Evolutionary conservation across 352 stramenopile genomes (phyloP).

Genomic region (Phytophthora crassamura): DNA sequence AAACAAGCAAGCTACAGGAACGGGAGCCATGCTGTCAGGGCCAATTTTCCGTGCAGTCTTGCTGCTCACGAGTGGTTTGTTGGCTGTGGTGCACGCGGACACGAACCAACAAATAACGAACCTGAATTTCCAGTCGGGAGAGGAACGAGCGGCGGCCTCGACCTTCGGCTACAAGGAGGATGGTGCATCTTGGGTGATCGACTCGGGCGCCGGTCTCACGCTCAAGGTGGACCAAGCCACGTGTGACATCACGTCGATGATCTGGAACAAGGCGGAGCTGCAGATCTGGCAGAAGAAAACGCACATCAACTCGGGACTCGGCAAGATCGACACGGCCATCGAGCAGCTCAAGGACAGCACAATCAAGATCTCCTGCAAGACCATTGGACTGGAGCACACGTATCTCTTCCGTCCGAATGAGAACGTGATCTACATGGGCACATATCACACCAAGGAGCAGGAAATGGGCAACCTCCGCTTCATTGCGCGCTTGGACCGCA

Average conservation of each 20-base stretch:
- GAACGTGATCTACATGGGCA: slow-evolving; percentile 68
- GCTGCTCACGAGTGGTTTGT: slow-evolving; percentile 20
- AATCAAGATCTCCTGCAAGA: slow-evolving; percentile 54
- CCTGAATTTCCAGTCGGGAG: slow-evolving; percentile 27
- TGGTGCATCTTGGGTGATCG: slow-evolving; percentile 49
- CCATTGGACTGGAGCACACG: slow-evolving; percentile 50
- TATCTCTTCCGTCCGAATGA: slow-evolving; percentile 60
- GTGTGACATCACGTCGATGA: slow-evolving; percentile 60
- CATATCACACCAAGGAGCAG: slow-evolving; percentile 48
- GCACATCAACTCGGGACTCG: slow-evolving; percentile 60
- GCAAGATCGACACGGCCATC: slow-evolving; percentile 45
- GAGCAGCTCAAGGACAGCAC: slow-evolving; percentile 40
- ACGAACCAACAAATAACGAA: slow-evolving; percentile 32
- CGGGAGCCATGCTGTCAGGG: slow-evolving; percentile 24
- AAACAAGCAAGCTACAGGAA: background rate
- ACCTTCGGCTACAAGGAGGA: slow-evolving; percentile 50
- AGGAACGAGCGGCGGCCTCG: slow-evolving; percentile 18
- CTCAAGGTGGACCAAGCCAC: slow-evolving; percentile 48
- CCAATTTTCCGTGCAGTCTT: slow-evolving; percentile 23
- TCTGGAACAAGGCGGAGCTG: slow-evolving; percentile 57
- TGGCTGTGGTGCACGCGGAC: slow-evolving; percentile 18
- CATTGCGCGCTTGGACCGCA: slow-evolving; percentile 47
- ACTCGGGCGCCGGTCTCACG: slow-evolving; percentile 43
- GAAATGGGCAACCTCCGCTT: slow-evolving; percentile 54
- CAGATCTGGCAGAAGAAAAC: slow-evolving; percentile 56